These are phyloP conservation scores for Hypoxylon sp. DNA, from an alignment of 2,329 filamentous ascomycete genomes.

Conservation along the genomic window DNA sequence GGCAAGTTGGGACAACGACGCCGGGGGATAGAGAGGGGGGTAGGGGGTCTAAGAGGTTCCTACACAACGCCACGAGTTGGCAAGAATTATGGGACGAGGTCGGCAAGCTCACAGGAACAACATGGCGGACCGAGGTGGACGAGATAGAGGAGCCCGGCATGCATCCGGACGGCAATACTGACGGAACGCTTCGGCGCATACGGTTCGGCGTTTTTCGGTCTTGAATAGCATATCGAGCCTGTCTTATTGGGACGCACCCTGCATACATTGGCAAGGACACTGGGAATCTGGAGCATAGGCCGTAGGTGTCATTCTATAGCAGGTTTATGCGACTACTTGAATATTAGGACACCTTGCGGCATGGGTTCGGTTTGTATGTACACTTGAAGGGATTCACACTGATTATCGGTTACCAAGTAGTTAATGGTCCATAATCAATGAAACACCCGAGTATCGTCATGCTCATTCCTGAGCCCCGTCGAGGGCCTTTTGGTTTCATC, in stretches of 20 bases:
- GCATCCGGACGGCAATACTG: constrained; percentile 26
- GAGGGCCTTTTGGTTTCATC: no score
- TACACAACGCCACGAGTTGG: constrained; percentile 65
- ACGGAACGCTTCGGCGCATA: constrained; percentile 45
- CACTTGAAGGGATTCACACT: neutral
- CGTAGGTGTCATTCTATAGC: neutral
- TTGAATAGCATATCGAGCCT: constrained; percentile 22
- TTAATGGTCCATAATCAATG: neutral
- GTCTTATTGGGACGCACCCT: neutral
- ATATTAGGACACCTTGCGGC: no score
- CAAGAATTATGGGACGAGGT: constrained; percentile 68
- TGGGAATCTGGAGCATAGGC: neutral
- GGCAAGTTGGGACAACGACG: constrained; percentile 62
- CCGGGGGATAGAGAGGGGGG: constrained; percentile 46
- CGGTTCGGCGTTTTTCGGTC: constrained; percentile 47
- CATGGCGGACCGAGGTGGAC: constrained; percentile 63
- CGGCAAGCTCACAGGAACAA: constrained; percentile 61
- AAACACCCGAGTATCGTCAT: neutral
- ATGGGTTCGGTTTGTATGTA: neutral
- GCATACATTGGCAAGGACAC: constrained; percentile 1
- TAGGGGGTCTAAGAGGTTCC: constrained; percentile 54
- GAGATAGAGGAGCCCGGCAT: constrained; percentile 43
- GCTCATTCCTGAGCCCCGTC: neutral
- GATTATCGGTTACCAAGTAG: neutral
- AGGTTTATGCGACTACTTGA: no score